These are phyloP conservation scores for Corylus americana DNA, from an alignment of 306 rosid genomes.

Conservation along the genomic window DNA sequence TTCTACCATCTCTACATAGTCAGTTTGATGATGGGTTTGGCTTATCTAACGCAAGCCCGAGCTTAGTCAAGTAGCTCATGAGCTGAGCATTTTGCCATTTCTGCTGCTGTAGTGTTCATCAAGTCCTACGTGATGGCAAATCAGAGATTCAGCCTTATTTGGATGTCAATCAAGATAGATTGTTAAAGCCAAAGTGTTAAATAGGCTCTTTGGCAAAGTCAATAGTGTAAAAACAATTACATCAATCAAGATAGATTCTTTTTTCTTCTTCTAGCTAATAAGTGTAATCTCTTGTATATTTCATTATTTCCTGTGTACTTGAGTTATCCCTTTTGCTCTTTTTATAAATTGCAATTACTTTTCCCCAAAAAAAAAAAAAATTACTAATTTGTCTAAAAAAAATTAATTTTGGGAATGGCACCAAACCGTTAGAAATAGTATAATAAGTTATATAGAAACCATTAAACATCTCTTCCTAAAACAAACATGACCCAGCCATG, in stretches of 20 bases:
- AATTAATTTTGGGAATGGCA: not conserved
- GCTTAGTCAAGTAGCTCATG: not conserved
- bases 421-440: not conserved
- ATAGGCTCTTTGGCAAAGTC: not conserved
- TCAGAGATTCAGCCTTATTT: not conserved
- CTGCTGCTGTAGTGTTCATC: not conserved
- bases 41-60: not conserved
- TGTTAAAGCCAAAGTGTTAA: slow-evolving; percentile 2
- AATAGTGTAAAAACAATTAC: not conserved
- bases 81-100: not conserved
- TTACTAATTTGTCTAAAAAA: too few relatives aligned
- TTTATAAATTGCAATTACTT: too few relatives aligned
- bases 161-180: not conserved
- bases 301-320: too few relatives aligned
- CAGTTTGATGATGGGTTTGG: not conserved
- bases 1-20: not conserved
- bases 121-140: too few relatives aligned
- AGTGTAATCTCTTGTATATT: too few relatives aligned
- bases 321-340: too few relatives aligned
- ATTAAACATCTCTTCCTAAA: too few relatives aligned
- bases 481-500: not conserved
- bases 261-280: too few relatives aligned
- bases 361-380: not conserved
- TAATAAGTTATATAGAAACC: not conserved
- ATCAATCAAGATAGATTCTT: not conserved